Conservation (phyloP, 2,329 filamentous ascomycete species). For the Diplodia seriata region DNA sequence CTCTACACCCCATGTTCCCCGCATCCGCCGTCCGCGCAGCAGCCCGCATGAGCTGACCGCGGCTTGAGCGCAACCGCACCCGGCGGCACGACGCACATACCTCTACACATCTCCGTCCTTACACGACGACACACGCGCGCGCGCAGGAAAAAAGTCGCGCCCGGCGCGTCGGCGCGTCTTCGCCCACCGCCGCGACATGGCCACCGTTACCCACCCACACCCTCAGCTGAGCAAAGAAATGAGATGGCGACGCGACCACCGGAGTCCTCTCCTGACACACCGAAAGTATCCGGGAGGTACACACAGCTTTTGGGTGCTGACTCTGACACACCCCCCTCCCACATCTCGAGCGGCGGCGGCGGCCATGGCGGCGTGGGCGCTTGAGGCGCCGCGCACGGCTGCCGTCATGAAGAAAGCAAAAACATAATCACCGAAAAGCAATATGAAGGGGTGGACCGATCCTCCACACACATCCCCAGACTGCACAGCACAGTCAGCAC, state of each 20-base stretch:
- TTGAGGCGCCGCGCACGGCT: conserved; percentile 4
- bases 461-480: background rate
- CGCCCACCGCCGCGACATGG: background rate
- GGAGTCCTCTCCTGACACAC: conserved; percentile 1
- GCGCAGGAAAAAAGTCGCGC: background rate
- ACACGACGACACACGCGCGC: background rate
- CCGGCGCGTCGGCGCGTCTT: conserved; percentile 1
- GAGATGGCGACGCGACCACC: background rate
- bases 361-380: background rate
- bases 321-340: background rate
- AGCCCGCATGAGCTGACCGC: conserved; percentile 20
- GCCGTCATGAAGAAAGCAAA: background rate
- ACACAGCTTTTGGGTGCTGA: conserved; percentile 1
- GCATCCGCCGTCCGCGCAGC: conserved; percentile 15
- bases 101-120: background rate
- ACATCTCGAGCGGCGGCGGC: background rate
- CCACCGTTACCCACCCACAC: conserved; percentile 2
- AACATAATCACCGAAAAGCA: background rate
- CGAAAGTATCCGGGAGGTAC: background rate
- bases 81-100: conserved; percentile 2
- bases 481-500: conserved; percentile 9
- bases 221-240: background rate
- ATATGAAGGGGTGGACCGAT: background rate
- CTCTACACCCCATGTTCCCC: conserved; percentile 17
- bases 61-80: conserved; percentile 15